A percentile compares a stretch with the other conserved stretches of the same genome.
Evolutionary conservation across 1,284 basidiomycete genomes (phyloP).

Genomic region (Ceratobasidium sp.): DNA sequence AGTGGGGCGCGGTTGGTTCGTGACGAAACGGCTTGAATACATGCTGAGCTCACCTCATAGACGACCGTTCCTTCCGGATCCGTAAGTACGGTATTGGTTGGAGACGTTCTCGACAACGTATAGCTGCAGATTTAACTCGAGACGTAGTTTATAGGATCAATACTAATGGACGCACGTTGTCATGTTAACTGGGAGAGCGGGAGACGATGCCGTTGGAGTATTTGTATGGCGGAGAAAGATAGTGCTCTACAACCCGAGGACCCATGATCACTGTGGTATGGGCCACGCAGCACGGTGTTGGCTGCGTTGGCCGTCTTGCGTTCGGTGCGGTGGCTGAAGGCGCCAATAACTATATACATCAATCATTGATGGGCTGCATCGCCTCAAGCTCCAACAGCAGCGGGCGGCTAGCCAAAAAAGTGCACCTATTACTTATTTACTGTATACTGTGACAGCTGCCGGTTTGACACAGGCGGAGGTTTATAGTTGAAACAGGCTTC

Average conservation of each 20-base stretch:
- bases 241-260: no score
- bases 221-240: neutral
- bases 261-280: no score
- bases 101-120: slow-evolving; percentile 14
- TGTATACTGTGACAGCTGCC: no score
- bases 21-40: neutral
- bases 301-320: neutral
- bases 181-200: neutral
- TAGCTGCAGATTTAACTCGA: neutral
- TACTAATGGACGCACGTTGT: slow-evolving; percentile 8
- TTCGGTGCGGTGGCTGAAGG: no score
- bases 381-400: no score
- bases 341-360: no score
- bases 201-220: neutral
- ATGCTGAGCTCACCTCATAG: neutral
- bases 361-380: no score
- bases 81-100: slow-evolving; percentile 18
- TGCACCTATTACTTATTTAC: no score
- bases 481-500: no score
- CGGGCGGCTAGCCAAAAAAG: no score
- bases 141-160: no score
- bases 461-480: no score
- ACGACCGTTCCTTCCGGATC: slow-evolving; percentile 15
- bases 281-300: neutral
- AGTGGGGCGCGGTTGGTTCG: neutral